Evolutionary conservation across 2,329 filamentous ascomycete genomes (phyloP).

Genomic region (Tolypocladium nubicola): DNA sequence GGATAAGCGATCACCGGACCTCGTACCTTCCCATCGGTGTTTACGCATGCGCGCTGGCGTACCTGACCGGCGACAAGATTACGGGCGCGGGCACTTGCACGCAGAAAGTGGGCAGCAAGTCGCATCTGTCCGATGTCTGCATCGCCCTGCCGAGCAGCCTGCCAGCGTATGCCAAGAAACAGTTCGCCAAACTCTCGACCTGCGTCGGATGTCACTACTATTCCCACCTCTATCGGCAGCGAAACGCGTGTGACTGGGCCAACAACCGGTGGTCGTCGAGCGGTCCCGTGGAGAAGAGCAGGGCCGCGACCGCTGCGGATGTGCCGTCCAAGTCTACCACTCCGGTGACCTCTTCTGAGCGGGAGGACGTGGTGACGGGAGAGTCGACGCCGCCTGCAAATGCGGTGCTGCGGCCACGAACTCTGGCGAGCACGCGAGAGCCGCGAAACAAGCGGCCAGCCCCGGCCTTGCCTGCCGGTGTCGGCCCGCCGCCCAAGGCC

Average conservation of each 20-base stretch:
- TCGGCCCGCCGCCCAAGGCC: background rate
- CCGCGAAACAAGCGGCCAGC: background rate
- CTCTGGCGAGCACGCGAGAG: background rate
- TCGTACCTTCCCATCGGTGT: constrained; percentile 8
- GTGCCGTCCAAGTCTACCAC: background rate
- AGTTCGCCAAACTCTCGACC: constrained; percentile 10
- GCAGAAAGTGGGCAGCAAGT: background rate
- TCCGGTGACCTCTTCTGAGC: background rate
- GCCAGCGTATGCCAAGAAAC: constrained; percentile 5
- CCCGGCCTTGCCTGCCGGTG: background rate
- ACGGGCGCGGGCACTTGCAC: constrained; percentile 6
- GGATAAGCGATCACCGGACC: constrained; percentile 12
- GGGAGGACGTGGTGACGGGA: background rate
- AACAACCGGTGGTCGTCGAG: background rate
- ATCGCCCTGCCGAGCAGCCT: constrained; percentile 14
- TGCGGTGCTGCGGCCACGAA: background rate
- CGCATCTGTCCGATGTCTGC: constrained; percentile 15
- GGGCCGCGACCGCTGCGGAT: background rate
- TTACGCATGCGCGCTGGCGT: constrained; percentile 21
- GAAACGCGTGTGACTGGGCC: constrained; percentile 6
- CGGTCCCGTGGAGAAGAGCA: background rate
- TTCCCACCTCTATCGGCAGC: constrained; percentile 10
- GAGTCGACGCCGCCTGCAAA: background rate
- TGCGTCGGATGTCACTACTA: constrained; percentile 23
- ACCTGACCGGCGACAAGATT: constrained; percentile 17